phyloP scores from a whole-genome alignment of 2,329 filamentous ascomycete species.

The Tolypocladium amazonense region DNA sequence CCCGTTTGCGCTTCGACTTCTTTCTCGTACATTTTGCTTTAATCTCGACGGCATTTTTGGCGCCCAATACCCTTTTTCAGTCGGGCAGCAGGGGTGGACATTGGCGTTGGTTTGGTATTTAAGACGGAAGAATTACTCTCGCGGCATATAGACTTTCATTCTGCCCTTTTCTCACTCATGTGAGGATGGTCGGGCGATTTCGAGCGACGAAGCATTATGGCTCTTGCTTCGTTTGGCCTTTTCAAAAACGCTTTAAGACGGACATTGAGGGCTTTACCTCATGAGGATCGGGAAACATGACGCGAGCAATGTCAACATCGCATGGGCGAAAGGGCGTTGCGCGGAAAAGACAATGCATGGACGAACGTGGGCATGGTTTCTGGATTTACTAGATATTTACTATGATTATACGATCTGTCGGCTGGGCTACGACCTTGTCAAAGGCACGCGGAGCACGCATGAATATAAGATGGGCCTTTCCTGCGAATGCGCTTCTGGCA shows the following conservation, averaged over 20 bases:
- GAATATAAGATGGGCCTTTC: not conserved
- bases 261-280: not conserved
- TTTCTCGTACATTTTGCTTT: not conserved
- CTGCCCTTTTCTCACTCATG: not conserved
- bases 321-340: not conserved
- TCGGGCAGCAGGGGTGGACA: conserved; percentile 1
- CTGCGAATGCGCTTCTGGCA: not conserved
- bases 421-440: not conserved
- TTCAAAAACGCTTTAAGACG: not conserved
- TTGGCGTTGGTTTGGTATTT: conserved; percentile 2
- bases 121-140: not conserved
- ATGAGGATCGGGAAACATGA: not conserved
- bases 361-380: not conserved
- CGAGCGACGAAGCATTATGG: not conserved
- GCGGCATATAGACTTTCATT: not conserved
- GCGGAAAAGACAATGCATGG: not conserved
- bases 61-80: conserved; percentile 6
- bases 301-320: conserved; percentile 2
- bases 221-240: not conserved
- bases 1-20: not conserved
- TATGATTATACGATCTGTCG: not conserved
- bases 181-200: not conserved
- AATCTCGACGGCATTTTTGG: not conserved
- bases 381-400: not conserved
- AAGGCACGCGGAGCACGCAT: not conserved